Conservation (phyloP, 2,329 filamentous ascomycete species). For the Sphaerostilbella broomeana region DNA sequence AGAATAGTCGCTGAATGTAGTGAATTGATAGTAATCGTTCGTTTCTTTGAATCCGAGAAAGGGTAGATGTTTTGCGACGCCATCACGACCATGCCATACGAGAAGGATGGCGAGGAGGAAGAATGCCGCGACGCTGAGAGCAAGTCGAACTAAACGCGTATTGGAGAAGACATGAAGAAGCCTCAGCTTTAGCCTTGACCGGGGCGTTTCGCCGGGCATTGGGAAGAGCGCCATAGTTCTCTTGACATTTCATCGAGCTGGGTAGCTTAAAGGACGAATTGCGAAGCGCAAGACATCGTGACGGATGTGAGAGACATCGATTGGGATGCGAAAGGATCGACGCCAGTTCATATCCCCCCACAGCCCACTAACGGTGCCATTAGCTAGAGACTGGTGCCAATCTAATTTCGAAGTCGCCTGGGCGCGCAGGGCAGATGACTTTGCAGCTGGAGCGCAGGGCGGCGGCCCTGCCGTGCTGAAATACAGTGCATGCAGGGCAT, state of each 20-base stretch:
- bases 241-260: conserved; percentile 7
- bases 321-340: no score
- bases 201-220: conserved; percentile 10
- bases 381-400: no score
- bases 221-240: conserved; percentile 12
- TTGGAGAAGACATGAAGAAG: conserved; percentile 25
- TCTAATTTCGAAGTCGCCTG: no score
- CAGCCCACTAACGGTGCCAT: no score
- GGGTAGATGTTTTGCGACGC: not conserved
- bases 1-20: conserved; percentile 25
- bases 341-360: no score
- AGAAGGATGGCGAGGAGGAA: conserved; percentile 20
- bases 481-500: no score
- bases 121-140: conserved; percentile 19
- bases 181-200: conserved; percentile 13
- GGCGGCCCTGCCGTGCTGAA: no score
- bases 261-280: not conserved
- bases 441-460: no score
- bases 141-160: conserved; percentile 27
- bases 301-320: no score
- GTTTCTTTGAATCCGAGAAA: conserved; percentile 1
- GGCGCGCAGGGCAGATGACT: no score
- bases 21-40: conserved; percentile 21
- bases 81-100: conserved; percentile 16
- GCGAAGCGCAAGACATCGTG: not conserved